phyloP scores from a whole-genome alignment of 495 filamentous ascomycete genomes.

The Cercophora scortea region DNA sequence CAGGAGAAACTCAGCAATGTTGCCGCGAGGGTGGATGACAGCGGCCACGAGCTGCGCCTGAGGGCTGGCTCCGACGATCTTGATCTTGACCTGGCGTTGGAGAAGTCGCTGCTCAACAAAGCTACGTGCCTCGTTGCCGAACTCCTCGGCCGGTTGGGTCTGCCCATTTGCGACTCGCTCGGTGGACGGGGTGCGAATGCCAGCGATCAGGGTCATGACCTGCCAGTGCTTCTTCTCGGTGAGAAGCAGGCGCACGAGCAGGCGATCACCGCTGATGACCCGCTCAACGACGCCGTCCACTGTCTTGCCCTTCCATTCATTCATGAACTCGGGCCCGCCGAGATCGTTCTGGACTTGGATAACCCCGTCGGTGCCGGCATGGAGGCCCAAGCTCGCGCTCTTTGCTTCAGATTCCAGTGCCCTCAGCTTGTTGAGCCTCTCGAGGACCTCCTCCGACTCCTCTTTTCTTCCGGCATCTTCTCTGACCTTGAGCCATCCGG shows the following conservation, averaged over 20 bases:
- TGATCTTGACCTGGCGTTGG: slow-evolving; percentile 75
- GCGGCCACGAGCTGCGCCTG: slow-evolving; percentile 76
- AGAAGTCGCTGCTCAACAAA: slow-evolving; percentile 80
- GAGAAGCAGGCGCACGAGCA: slow-evolving; percentile 74
- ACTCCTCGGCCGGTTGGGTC: slow-evolving; percentile 76
- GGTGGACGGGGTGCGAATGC: slow-evolving; percentile 77
- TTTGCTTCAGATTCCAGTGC: slow-evolving; percentile 74
- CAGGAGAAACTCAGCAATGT: slow-evolving; percentile 81
- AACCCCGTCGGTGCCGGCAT: slow-evolving; percentile 48
- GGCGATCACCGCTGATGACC: slow-evolving; percentile 81
- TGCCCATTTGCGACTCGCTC: slow-evolving; percentile 75
- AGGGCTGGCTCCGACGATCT: slow-evolving; percentile 76
- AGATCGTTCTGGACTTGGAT: slow-evolving; percentile 77
- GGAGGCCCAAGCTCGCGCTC: slow-evolving; percentile 68
- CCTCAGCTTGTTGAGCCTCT: slow-evolving; percentile 66
- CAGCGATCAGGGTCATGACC: slow-evolving; percentile 76
- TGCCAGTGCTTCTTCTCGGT: slow-evolving; percentile 74
- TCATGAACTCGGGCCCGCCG: slow-evolving; percentile 64
- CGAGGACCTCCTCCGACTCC: slow-evolving; percentile 63
- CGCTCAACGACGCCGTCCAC: slow-evolving; percentile 75
- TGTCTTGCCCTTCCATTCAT: slow-evolving; percentile 67
- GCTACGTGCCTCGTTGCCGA: slow-evolving; percentile 73
- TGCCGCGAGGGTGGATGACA: slow-evolving; percentile 80
- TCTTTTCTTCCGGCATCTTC: slow-evolving; percentile 88
- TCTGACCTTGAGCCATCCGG: slow-evolving; percentile 84